Evolutionary conservation across 2,329 filamentous ascomycete species (phyloP).

Genomic region (Helminthosporium solani): DNA sequence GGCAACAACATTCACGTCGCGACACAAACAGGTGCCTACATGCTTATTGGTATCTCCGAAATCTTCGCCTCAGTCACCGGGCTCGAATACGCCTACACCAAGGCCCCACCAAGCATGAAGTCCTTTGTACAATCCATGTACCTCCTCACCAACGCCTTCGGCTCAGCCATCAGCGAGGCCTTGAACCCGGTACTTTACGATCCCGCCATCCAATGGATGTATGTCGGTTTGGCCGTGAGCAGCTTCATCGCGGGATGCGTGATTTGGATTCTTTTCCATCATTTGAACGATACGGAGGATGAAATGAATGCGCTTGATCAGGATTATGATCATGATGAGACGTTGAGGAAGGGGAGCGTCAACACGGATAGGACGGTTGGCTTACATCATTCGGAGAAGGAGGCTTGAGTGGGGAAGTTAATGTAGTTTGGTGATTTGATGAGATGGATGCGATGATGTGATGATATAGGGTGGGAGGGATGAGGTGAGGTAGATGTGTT

Average conservation of each 20-base stretch:
- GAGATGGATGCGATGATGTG: too few species aligned
- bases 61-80: slow-evolving; percentile 52
- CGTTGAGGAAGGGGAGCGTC: slow-evolving; percentile 19
- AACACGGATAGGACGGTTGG: not conserved
- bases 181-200: slow-evolving; percentile 62
- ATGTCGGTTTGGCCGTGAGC: slow-evolving; percentile 33
- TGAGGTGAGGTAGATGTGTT: too few species aligned
- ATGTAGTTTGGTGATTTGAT: too few species aligned
- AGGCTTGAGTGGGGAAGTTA: not conserved
- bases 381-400: not conserved
- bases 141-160: slow-evolving; percentile 62
- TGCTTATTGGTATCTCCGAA: slow-evolving; percentile 50
- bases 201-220: slow-evolving; percentile 68
- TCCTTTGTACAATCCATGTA: slow-evolving; percentile 56
- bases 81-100: slow-evolving; percentile 52
- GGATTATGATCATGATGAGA: slow-evolving; percentile 36
- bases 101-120: slow-evolving; percentile 51
- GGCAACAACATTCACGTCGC: slow-evolving; percentile 48
- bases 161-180: slow-evolving; percentile 63
- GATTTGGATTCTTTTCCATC: slow-evolving; percentile 43
- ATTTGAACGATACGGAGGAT: slow-evolving; percentile 41
- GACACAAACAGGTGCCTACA: slow-evolving; percentile 49
- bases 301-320: slow-evolving; percentile 40
- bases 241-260: slow-evolving; percentile 35
- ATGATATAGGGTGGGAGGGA: too few species aligned